Base-by-base conservation (phyloP, 768 basidiomycete genomes). In the Xerocomus potaroensis region DNA sequence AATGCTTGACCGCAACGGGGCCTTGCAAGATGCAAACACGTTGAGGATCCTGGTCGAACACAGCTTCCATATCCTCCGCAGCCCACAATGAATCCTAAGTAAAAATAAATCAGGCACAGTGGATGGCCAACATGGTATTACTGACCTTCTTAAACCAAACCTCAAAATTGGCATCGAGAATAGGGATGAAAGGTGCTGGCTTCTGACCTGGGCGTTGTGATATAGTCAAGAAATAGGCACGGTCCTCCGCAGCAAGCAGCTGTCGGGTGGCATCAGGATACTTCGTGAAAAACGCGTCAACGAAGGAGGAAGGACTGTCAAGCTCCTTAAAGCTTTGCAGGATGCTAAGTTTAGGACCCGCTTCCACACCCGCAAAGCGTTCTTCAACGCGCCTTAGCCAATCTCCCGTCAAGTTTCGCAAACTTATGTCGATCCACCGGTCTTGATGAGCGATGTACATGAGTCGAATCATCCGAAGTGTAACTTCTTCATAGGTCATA, bases 71-170 rank as follows among this genome's bases (percentile, higher is more conserved):
- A 65, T 99, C 96, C 68, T 97, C 95, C 3, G 92, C 89, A 32
- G 89, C 88, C 94, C 95, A 97, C 10, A 98, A 80, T 7, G 95
- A 98, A 66, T 97, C 95, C 89, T 91, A 55, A 18, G 15, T 11
- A 52, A 10, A 18, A 24, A 45, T 21, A 19, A n/a, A 43, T 64
- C 22, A 56, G 50, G 51, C 41, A 34, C 10, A 29, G 15, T 47
- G 8, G 21, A 43, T 39, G 4, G 19, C 41, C 36, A 18, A 40
- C 16, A 8, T 5, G 16, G 12, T 5, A 24, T 29, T 34, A 52
- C 75, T 32, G 50, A 88, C 91, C 86, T 99, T 99, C 79, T 99
- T 98, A 75, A 99, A 98, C 96, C 96, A 99, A 42, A 98, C 93
- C 64, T 94, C 91, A 62, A 98, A 98, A 55, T 70, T 83, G 18